A percentile compares a stretch with the other conserved stretches of the same genome.
phyloP scores from a whole-genome alignment of 768 basidiomycete species.

The Mycena chlorophos region DNA sequence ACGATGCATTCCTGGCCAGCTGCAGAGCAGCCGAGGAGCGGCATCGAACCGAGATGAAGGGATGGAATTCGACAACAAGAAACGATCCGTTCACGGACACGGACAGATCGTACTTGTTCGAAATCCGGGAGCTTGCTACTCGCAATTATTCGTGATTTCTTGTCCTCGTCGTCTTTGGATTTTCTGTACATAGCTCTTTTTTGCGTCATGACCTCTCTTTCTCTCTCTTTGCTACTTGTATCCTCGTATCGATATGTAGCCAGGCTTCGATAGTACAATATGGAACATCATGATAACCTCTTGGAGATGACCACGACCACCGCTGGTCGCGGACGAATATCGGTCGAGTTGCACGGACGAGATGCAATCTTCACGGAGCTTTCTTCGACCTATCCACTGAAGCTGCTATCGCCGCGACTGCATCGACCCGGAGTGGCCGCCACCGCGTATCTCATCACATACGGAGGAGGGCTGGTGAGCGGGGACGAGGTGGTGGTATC shows the following conservation, averaged over 20 bases:
- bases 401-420: constrained; percentile 75
- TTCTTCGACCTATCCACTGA: constrained; percentile 82
- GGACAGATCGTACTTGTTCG: constrained; percentile 69
- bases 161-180: constrained; percentile 16
- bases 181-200: constrained; percentile 9
- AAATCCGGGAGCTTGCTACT: constrained; percentile 85
- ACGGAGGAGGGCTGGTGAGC: constrained; percentile 90
- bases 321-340: constrained; percentile 59
- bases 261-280: constrained; percentile 17
- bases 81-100: constrained; percentile 44
- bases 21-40: constrained; percentile 80
- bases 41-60: constrained; percentile 81
- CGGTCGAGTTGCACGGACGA: constrained; percentile 51
- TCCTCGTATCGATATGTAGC: constrained; percentile 36
- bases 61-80: constrained; percentile 57
- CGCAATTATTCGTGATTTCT: constrained; percentile 62
- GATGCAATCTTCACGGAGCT: constrained; percentile 70
- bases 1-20: constrained; percentile 68
- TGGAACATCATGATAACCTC: constrained; percentile 24
- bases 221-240: constrained; percentile 20
- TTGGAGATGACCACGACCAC: constrained; percentile 29
- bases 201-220: constrained; percentile 11
- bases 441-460: constrained; percentile 81
- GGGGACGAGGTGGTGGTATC: constrained; percentile 72
- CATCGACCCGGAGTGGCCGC: constrained; percentile 50